phyloP scores from a whole-genome alignment of 331 rosid genomes.

The Malus hybrid region DNA sequence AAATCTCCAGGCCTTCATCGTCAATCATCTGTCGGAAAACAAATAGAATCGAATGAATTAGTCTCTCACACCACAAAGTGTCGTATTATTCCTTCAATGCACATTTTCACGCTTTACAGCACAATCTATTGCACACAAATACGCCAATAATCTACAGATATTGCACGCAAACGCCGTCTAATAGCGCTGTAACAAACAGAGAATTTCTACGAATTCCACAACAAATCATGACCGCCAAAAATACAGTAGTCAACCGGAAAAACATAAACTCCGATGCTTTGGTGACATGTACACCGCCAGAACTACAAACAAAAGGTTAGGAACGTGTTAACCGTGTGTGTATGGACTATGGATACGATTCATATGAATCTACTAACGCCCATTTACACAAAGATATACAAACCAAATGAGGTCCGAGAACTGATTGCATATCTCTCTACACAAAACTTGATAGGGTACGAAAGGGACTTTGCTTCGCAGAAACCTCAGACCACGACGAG shows the following conservation, averaged over 20 bases:
- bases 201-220: neutral
- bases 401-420: neutral
- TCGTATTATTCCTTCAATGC: neutral
- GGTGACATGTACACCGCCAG: neutral
- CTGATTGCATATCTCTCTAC: neutral
- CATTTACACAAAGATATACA: neutral
- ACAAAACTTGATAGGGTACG: neutral
- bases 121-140: neutral
- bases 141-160: neutral
- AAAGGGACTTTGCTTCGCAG: neutral
- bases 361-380: neutral
- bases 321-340: too few species aligned
- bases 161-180: neutral
- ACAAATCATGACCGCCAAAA: neutral
- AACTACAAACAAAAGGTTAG: neutral
- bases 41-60: neutral
- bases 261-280: neutral
- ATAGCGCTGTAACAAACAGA: neutral
- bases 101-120: neutral
- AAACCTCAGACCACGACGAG: neutral
- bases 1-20: slow-evolving; percentile 26
- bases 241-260: neutral
- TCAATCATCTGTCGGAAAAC: slow-evolving; percentile 33
- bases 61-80: neutral
- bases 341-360: too few species aligned